These are phyloP conservation scores for Tillandsia fasciculata DNA, from an alignment of 176 grass and related monocot genomes.

Conservation along the genomic window DNA sequence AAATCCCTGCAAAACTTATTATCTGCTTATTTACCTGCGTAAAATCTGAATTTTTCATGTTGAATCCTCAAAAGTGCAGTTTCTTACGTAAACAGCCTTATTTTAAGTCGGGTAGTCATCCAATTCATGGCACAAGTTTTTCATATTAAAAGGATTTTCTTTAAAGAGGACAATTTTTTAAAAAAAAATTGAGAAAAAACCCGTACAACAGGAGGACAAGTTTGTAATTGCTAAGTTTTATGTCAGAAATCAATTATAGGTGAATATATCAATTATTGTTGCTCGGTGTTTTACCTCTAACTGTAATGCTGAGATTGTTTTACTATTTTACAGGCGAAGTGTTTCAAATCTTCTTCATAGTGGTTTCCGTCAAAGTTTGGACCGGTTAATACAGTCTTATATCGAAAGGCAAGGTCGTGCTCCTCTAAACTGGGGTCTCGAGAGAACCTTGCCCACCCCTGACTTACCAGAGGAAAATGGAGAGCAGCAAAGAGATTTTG, in stretches of 20 bases:
- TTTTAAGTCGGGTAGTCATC: too few relatives aligned
- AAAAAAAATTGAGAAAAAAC: too few relatives aligned
- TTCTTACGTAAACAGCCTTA: too few relatives aligned
- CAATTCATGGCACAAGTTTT: too few relatives aligned
- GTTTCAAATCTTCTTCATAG: conserved; percentile 98
- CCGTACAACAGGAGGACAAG: too few relatives aligned
- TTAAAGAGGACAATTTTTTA: too few relatives aligned
- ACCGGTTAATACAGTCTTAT: conserved; percentile 89
- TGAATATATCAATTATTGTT: not conserved
- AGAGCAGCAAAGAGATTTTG: conserved; percentile 53
- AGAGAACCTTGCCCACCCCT: conserved; percentile 18
- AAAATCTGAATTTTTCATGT: conserved; percentile 8
- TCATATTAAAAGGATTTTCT: too few relatives aligned
- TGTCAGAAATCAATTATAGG: too few relatives aligned
- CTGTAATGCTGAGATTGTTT: not conserved
- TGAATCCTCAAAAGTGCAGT: not conserved
- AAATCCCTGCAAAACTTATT: too few relatives aligned
- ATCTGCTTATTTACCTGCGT: too few relatives aligned
- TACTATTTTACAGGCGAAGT: conserved; percentile 55
- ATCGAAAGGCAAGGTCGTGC: conserved; percentile 49
- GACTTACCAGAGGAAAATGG: conserved; percentile 52
- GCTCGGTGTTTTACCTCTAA: not conserved
- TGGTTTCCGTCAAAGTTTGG: conserved; percentile 94
- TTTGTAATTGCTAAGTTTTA: too few relatives aligned
- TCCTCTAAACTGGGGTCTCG: conserved; percentile 65